Evolutionary conservation across 2,329 filamentous ascomycete species (phyloP), one percentile per base, ranked within the genome.

Genomic region (Sporothrix sp.): DNA sequence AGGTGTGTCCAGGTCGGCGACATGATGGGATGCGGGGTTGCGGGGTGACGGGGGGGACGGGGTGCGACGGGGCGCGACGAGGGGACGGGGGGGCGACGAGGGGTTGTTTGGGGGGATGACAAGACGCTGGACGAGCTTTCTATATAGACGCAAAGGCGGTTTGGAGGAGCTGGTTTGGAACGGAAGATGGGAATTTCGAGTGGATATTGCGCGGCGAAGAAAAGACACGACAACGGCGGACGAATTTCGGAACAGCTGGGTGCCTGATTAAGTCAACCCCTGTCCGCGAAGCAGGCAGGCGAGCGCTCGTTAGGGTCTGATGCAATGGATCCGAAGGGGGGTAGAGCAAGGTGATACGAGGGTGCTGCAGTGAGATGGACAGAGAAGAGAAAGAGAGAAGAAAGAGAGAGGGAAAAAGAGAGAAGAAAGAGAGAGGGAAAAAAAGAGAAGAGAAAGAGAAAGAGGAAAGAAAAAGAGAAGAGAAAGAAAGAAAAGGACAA

Each of bases 1-100:
- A 70, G 63, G 38, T 66, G 66, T 30, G 65, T 69, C 65, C 68
- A 68, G 52, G 18, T 52, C 21, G 53, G 43, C 4, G 51, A 18
- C 50, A 55, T 54, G 39, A 54, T 54, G 39, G 11, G n/a, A n/a
- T 48, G 43, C 4, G 7, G 16, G n/a, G 7, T n/a, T n/a, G 3
- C n/a, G 21, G 3, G 25, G 16, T 13, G 28, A 27, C 14, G n/a
- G 18, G 30, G 43, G 3, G 30, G 49, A n/a, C 3, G 16, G 18
- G 6, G 23, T 37, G 14, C 4, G 43, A 36, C 18, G 20, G 11
- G 27, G 21, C 16, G n/a, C 4, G 43, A 16, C 27, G 44, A 18
- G 14, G 7, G 32, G 7, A 3, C 3, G 25, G 20, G 27, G 27
- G 27, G 30, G 10, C 10, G 30, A 25, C 8, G 11, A 28, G n/a